These are phyloP conservation scores for Panus rudis DNA, from an alignment of 768 basidiomycete species.

Conservation along the genomic window DNA sequence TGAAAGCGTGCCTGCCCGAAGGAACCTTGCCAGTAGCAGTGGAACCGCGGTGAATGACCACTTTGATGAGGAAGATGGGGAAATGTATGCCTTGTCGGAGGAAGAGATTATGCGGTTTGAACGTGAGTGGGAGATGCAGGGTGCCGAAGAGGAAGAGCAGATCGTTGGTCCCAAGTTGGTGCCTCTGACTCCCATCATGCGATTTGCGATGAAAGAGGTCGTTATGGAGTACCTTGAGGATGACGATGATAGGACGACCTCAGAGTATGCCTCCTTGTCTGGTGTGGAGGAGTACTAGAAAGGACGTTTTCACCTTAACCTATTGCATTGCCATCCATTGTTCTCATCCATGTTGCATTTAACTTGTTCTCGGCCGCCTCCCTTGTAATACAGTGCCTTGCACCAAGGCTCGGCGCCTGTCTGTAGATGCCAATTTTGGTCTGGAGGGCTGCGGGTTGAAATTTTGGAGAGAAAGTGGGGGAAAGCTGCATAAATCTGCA, in stretches of 20 bases:
- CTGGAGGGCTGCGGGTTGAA: no score
- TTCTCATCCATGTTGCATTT: no score
- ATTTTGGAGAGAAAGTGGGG: no score
- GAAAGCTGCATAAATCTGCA: no score
- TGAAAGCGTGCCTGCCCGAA: constrained; percentile 16
- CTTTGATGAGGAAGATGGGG: constrained; percentile 31
- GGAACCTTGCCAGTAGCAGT: constrained; percentile 27
- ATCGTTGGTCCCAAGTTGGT: constrained; percentile 67
- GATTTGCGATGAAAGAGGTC: constrained; percentile 78
- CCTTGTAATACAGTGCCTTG: no score
- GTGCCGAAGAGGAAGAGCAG: constrained; percentile 42
- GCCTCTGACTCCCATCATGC: constrained; percentile 75
- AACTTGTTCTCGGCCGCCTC: not conserved
- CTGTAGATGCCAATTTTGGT: no score
- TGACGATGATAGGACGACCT: constrained; percentile 65
- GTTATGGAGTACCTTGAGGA: constrained; percentile 78
- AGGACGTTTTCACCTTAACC: no score
- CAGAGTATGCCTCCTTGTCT: constrained; percentile 74
- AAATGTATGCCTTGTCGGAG: constrained; percentile 40
- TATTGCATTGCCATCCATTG: no score
- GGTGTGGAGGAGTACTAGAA: constrained; percentile 67
- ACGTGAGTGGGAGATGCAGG: constrained; percentile 38
- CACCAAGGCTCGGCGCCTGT: no score
- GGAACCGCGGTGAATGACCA: constrained; percentile 29
- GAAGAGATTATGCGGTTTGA: constrained; percentile 43